These are phyloP conservation scores for Chlamydomonas sphaeroides DNA, from an alignment of 139 green algal species.

Conservation along the genomic window DNA sequence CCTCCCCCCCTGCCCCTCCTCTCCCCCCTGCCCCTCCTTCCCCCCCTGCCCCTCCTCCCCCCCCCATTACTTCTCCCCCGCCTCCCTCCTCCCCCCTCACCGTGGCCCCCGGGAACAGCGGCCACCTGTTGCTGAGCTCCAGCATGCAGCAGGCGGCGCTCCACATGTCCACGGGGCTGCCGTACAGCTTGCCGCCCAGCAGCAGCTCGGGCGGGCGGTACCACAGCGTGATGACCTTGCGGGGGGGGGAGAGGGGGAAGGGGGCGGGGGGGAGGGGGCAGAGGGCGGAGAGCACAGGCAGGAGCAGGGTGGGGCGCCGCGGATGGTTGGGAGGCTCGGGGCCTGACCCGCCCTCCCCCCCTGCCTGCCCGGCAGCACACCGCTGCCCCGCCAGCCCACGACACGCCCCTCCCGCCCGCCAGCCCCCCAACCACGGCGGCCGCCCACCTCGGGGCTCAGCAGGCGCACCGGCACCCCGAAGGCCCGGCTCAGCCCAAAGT, in stretches of 20 bases:
- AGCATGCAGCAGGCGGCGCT: constrained; percentile 95
- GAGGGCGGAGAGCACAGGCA: too few relatives aligned
- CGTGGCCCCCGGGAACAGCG: constrained; percentile 72
- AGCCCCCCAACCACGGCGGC: background rate
- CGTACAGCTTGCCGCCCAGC: constrained; percentile 90
- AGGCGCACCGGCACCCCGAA: constrained; percentile 64
- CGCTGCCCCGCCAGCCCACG: too few relatives aligned
- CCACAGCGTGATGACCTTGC: constrained; percentile 96
- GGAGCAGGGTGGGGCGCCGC: too few relatives aligned
- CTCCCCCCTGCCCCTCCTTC: background rate
- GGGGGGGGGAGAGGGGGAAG: background rate
- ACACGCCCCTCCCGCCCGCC: background rate
- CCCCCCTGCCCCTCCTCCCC: background rate
- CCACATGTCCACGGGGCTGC: constrained; percentile 95
- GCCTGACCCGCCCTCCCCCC: too few relatives aligned
- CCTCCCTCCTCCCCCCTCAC: background rate
- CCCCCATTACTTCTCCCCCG: background rate
- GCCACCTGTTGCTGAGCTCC: constrained; percentile 81
- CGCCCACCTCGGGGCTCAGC: constrained; percentile 46
- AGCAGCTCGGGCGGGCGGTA: constrained; percentile 97
- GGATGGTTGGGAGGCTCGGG: too few relatives aligned
- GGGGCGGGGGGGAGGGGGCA: too few relatives aligned
- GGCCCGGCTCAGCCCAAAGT: constrained; percentile 94
- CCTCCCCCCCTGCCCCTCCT: background rate
- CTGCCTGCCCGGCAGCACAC: too few relatives aligned